These are phyloP conservation scores for Ceratocystiopsis sp. DNA, from an alignment of 2,329 filamentous ascomycete species.

Conservation along the genomic window DNA sequence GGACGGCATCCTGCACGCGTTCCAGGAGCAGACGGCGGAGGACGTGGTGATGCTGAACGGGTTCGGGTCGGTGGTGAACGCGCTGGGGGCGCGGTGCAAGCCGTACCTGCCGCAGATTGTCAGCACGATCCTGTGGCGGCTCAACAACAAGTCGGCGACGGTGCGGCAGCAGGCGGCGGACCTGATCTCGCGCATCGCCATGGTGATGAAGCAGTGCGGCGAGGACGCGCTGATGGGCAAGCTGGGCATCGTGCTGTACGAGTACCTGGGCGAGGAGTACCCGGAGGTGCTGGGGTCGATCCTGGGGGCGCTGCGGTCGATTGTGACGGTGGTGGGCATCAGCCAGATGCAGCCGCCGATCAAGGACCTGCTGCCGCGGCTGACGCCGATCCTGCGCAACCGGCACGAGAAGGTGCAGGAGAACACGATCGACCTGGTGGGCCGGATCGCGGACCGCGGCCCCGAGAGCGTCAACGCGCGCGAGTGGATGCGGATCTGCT, in stretches of 20 bases:
- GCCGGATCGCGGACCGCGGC: constrained; percentile 91
- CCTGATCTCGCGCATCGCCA: constrained; percentile 87
- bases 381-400: constrained; percentile 96
- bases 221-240: constrained; percentile 94
- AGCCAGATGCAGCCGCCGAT: constrained; percentile 96
- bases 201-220: constrained; percentile 98
- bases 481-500: constrained; percentile 99
- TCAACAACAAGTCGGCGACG: constrained; percentile 96
- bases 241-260: constrained; percentile 84
- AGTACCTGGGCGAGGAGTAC: constrained; percentile 96
- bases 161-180: constrained; percentile 95
- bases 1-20: constrained; percentile 86
- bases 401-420: constrained; percentile 98
- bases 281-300: constrained; percentile 96
- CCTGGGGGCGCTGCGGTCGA: constrained; percentile 81
- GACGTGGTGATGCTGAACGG: constrained; percentile 94
- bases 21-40: constrained; percentile 96
- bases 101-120: constrained; percentile 94
- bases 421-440: constrained; percentile 95
- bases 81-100: constrained; percentile 83
- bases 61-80: constrained; percentile 94
- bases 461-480: constrained; percentile 92
- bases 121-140: constrained; percentile 83
- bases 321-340: constrained; percentile 95
- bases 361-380: constrained; percentile 80